These are phyloP conservation scores for Penicillium tannophilum DNA, from an alignment of 495 filamentous ascomycete genomes.

Conservation along the genomic window DNA sequence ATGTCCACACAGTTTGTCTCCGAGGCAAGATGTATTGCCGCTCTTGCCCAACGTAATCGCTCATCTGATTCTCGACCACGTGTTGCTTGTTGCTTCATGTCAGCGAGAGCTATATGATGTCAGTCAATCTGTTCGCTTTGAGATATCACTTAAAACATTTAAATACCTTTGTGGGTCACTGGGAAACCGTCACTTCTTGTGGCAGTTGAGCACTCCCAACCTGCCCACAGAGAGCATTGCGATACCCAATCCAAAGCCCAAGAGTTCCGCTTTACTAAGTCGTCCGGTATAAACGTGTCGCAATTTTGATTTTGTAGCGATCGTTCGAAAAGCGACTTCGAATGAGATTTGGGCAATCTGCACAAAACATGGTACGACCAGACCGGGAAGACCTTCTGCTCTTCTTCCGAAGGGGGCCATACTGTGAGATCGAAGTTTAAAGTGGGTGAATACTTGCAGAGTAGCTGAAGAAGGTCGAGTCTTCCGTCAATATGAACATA, in stretches of 20 bases:
- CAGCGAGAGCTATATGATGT: neutral
- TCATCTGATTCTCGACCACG: neutral
- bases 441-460: neutral
- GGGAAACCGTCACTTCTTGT: neutral
- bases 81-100: neutral
- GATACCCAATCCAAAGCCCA: neutral
- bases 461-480: slow-evolving; percentile 1
- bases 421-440: neutral
- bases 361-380: neutral
- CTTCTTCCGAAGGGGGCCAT: neutral
- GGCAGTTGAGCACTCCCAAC: neutral
- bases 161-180: neutral
- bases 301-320: neutral
- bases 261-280: neutral
- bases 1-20: neutral
- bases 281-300: neutral
- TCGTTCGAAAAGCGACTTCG: neutral
- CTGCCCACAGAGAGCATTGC: slow-evolving; percentile 2
- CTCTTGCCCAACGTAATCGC: neutral
- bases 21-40: slow-evolving; percentile 1
- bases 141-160: neutral
- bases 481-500: neutral
- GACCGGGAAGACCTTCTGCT: neutral
- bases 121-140: neutral
- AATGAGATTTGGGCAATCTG: neutral